These are phyloP conservation scores for Selaginella tamariscina DNA, from an alignment of 75 land plant genomes.

Conservation along the genomic window DNA sequence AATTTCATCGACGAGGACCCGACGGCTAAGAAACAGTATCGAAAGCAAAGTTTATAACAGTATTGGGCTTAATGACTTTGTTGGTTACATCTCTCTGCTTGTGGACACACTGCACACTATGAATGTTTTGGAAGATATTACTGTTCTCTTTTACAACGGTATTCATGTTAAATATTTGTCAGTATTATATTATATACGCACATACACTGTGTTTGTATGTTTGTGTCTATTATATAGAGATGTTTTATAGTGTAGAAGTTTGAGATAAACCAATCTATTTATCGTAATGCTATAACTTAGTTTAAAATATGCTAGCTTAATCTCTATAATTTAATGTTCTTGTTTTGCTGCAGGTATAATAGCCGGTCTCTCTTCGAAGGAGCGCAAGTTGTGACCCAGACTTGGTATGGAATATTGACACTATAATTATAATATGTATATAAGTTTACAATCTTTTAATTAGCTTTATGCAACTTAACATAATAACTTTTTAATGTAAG, in stretches of 20 bases:
- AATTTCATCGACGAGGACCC: constrained; percentile 11
- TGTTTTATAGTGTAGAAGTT: too few species aligned
- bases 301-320: too few species aligned
- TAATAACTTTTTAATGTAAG: too few species aligned
- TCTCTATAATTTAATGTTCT: too few species aligned
- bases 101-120: constrained; percentile 96
- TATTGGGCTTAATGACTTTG: constrained; percentile 49
- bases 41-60: constrained; percentile 27
- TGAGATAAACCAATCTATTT: too few species aligned
- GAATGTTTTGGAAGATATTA: constrained; percentile 82
- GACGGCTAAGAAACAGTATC: constrained; percentile 4
- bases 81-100: constrained; percentile 87
- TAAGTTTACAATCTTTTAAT: not conserved
- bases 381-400: constrained; percentile 76
- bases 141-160: constrained; percentile 73
- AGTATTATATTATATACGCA: not conserved
- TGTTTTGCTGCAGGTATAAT: constrained; percentile 31
- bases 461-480: not conserved
- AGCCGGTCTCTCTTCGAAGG: constrained; percentile 82
- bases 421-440: not conserved
- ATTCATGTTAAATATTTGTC: not conserved
- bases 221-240: too few species aligned
- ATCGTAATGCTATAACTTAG: too few species aligned
- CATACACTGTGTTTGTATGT: too few species aligned
- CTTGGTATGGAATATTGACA: too few species aligned